Base-by-base conservation (phyloP, 2,329 filamentous ascomycete genomes). In the Beauveria varroae region DNA sequence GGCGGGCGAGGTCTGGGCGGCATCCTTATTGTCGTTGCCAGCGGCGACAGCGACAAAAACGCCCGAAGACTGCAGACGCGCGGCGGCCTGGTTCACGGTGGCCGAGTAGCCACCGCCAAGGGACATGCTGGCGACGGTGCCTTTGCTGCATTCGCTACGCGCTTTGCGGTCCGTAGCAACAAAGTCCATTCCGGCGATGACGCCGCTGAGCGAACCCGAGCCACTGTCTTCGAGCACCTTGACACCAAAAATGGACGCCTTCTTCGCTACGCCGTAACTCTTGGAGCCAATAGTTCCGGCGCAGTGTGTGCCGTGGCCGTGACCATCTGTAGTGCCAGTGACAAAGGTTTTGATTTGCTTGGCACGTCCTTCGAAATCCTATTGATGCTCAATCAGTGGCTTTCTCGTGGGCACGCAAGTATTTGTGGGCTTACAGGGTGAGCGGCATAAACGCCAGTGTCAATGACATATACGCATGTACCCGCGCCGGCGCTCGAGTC, bases 81-180 rank as follows among this genome's bases (percentile, higher is more conserved):
- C 71, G 63, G 81, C 78, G 66, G 79, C 80, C 26, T 73, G 69
- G 73, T 83, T 83, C 68, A 81, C 68, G 20, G 79, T 74, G 4
- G 64, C 64, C 40, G 76, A 80, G 57, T 63, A 68, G 62, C 70
- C 68, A 24, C 79, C 79, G 64, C 80, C 80, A 40, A 83, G 75
- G 0, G 81, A 83, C 79, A 83, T 80, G 74, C 81, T 83, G 74
- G 82, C 77, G 59, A 83, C 79, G 40, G 78, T 74, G 26, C 76
- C 75, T 44, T 67, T 71, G 64, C 69, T 66, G 69, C 74, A 76
- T 70, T 6, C 3, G 24, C 24, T 1, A 63, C 71, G 72, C 3
- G 63, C 68, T 34, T 65, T 28, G 24, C 69, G 64, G 65, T 76
- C 74, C 20, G 64, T 54, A 55, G 69, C 68, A 8, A 75, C 74